These are phyloP conservation scores for Quercus phellos DNA, from an alignment of 331 rosid species.

Conservation along the genomic window DNA sequence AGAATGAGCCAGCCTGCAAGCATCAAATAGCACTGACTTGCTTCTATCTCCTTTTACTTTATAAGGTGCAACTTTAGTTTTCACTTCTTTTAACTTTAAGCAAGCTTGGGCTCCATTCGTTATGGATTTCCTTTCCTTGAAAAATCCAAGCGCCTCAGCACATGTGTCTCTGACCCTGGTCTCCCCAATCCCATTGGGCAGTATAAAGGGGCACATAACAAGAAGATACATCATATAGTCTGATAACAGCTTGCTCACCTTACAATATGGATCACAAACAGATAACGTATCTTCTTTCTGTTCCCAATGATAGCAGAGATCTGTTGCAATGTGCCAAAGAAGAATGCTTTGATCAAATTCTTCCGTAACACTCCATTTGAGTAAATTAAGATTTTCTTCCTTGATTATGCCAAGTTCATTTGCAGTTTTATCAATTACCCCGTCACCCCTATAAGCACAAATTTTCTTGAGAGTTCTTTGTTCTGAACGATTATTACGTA, in stretches of 20 bases:
- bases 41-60: constrained; percentile 17
- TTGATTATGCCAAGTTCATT: too few relatives aligned
- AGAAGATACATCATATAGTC: constrained; percentile 19
- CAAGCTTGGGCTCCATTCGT: background rate
- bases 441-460: background rate
- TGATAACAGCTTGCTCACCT: constrained; percentile 7
- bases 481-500: too few relatives aligned
- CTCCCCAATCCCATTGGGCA: constrained; percentile 2
- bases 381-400: too few relatives aligned
- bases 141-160: background rate
- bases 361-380: too few relatives aligned
- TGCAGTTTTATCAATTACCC: background rate
- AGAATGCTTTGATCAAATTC: constrained; percentile 18
- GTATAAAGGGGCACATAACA: background rate
- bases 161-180: background rate
- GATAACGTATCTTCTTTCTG: background rate
- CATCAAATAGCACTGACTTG: constrained; percentile 25
- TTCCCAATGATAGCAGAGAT: background rate
- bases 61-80: background rate
- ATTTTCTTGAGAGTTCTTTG: background rate
- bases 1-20: background rate
- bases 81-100: background rate
- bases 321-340: constrained; percentile 21
- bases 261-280: background rate
- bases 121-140: background rate